These are phyloP conservation scores for Oidiodendron maius DNA, from an alignment of 495 filamentous ascomycete species.

Conservation along the genomic window DNA sequence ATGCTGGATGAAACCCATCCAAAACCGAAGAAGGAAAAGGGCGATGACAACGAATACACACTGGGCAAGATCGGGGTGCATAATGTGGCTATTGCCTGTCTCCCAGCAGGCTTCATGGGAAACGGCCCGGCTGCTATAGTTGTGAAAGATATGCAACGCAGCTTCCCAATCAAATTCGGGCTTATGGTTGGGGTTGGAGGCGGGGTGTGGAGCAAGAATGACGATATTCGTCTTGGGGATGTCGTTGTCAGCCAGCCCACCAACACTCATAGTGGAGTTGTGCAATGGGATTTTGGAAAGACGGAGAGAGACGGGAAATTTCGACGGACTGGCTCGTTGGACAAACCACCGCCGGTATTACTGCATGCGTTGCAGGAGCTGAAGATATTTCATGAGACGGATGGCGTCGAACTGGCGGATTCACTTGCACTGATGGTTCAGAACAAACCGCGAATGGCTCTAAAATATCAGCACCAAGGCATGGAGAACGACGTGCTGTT, in stretches of 20 bases:
- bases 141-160: background rate
- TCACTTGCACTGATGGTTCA: no score
- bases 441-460: background rate
- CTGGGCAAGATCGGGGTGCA: no score
- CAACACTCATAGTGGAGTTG: conserved; percentile 26
- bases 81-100: conserved; percentile 36
- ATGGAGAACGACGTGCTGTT: background rate
- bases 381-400: no score
- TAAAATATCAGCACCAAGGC: background rate
- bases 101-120: conserved; percentile 6
- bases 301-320: conserved; percentile 19
- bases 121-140: background rate
- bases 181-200: conserved; percentile 43
- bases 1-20: conserved; percentile 36
- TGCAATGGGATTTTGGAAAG: conserved; percentile 39
- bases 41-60: conserved; percentile 32
- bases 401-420: background rate
- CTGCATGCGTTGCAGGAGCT: conserved; percentile 18
- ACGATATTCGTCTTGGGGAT: conserved; percentile 31
- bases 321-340: conserved; percentile 27
- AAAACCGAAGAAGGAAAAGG: background rate
- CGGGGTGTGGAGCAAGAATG: conserved; percentile 24
- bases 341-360: conserved; percentile 24
- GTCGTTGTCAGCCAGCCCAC: conserved; percentile 33
- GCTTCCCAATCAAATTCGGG: conserved; percentile 26